A percentile compares a stretch with the other conserved stretches of the same genome.
Evolutionary conservation across 306 rosid species (phyloP).

Genomic region (Quercus dentata): DNA sequence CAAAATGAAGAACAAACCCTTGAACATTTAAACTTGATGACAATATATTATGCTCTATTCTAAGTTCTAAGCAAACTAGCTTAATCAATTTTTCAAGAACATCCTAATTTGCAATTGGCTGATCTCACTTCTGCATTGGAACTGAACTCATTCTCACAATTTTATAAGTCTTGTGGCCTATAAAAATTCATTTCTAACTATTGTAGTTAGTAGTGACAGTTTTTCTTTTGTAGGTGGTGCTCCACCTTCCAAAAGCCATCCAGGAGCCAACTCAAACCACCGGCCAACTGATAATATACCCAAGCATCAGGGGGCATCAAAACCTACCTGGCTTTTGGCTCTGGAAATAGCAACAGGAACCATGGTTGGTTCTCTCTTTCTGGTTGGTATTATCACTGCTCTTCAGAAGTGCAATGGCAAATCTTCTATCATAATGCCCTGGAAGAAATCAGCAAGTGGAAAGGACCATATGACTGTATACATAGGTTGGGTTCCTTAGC

Average conservation of each 20-base stretch:
- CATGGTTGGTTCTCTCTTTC: conserved; percentile 63
- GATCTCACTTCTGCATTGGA: not conserved
- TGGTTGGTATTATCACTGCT: conserved; percentile 64
- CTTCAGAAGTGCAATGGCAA: conserved; percentile 61
- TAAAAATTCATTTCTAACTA: not conserved
- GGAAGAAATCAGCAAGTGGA: conserved; percentile 84
- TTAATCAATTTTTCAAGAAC: no score
- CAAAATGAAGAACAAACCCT: not conserved
- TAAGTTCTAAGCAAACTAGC: not conserved
- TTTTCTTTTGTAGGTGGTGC: conserved; percentile 42
- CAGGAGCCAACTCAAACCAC: conserved; percentile 37
- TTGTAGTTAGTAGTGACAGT: conserved; percentile 12
- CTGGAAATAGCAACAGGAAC: conserved; percentile 80
- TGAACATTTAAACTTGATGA: not conserved
- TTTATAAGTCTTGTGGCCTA: not conserved
- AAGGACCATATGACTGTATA: conserved; percentile 60
- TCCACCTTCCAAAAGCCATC: conserved; percentile 55
- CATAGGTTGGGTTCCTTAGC: conserved; percentile 48
- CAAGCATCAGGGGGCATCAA: conserved; percentile 53
- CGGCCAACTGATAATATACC: conserved; percentile 27
- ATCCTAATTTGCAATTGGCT: not conserved
- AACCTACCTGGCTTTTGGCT: conserved; percentile 85
- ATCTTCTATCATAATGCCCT: conserved; percentile 82
- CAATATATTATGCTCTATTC: not conserved
- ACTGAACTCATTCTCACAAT: not conserved